Evolutionary conservation across 1,284 basidiomycete genomes (phyloP).

Genomic region (Heterobasidion occidentale): DNA sequence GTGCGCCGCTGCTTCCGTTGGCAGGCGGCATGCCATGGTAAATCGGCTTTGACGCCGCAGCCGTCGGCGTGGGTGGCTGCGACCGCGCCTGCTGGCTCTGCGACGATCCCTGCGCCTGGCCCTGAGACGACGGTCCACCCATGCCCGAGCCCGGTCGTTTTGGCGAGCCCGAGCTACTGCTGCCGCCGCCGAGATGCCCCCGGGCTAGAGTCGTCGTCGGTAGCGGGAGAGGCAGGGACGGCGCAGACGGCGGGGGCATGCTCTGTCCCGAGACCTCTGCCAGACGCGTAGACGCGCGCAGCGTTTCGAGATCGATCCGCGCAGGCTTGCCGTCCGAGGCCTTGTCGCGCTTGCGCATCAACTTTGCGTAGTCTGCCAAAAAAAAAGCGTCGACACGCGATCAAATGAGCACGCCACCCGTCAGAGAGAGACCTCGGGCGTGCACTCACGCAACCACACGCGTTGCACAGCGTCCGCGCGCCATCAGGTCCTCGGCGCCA

Average conservation of each 20-base stretch:
- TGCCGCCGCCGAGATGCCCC: neutral
- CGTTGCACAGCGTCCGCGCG: constrained; percentile 73
- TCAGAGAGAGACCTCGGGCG: neutral
- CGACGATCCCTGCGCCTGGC: neutral
- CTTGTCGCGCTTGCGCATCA: constrained; percentile 69
- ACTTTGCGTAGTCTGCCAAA: constrained; percentile 62
- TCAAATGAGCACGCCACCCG: too few relatives aligned
- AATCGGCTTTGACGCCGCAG: constrained; percentile 2
- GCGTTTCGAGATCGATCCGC: constrained; percentile 63
- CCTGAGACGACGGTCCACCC: neutral
- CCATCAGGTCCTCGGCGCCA: constrained; percentile 77
- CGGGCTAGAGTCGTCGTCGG: constrained; percentile 8
- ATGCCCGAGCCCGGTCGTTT: too few relatives aligned
- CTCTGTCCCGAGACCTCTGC: constrained; percentile 10
- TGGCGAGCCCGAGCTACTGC: neutral
- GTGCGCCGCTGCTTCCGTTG: constrained; percentile 11
- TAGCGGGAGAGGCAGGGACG: constrained; percentile 1
- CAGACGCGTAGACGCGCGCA: constrained; percentile 45
- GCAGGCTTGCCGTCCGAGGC: constrained; percentile 40
- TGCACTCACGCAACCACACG: constrained; percentile 73
- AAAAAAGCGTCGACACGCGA: constrained; percentile 1
- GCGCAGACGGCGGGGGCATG: neutral
- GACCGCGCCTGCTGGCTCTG: neutral
- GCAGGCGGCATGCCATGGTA: neutral
- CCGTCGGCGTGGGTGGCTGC: neutral